Base-by-base conservation (phyloP, 1,284 basidiomycete genomes). In the Apiotrichum laibachii region DNA sequence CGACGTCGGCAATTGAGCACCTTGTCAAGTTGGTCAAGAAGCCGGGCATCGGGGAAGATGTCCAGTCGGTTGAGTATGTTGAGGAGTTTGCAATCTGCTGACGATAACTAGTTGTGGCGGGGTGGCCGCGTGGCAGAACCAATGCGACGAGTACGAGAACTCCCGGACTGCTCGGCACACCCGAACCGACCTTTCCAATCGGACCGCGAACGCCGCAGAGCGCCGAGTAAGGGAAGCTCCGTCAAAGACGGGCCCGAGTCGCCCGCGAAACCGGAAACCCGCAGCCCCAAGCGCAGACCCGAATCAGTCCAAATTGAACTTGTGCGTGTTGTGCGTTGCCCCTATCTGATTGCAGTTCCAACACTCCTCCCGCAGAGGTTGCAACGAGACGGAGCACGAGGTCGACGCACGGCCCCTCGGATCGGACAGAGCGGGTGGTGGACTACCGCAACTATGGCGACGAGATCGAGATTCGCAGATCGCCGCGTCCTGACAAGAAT, bases 401-500 rank as follows among this genome's bases (percentile, higher is more conserved):
- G 48, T 40, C 26, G 40, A 19, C 12, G 8, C 19, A 21, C 18
- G 10, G 7, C 26, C 26, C 26, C 7, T 31, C 26, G 26, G 26
- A 31, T 31, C 26, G 26, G 26, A 31, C 26, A 31, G 26, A 31
- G 26, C 26, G 26, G 26, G 26, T 31, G 26, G 26, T 31, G 26
- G 26, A 31, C 26, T 31, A 31, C 26, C 26, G 26, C 26, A 7
- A 31, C 7, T 31, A 31, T 31, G 5, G 18, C n/a, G 18, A 39
- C 16, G 34, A 50, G n/a, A 50, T 50, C 21, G 19, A 50, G n/a
- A 39, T n/a, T 26, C 21, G 33, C 26, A 37, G 37, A 18, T 35
- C 57, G 10, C 57, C 63, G 21, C 67, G 57, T 1, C 55, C 51
- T 1, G 63, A 71, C 34, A 59, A 57, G 46, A 59, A 64, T 40